phyloP scores from a whole-genome alignment of 2,329 filamentous ascomycete species.

The Ophiocordyceps sinensis region DNA sequence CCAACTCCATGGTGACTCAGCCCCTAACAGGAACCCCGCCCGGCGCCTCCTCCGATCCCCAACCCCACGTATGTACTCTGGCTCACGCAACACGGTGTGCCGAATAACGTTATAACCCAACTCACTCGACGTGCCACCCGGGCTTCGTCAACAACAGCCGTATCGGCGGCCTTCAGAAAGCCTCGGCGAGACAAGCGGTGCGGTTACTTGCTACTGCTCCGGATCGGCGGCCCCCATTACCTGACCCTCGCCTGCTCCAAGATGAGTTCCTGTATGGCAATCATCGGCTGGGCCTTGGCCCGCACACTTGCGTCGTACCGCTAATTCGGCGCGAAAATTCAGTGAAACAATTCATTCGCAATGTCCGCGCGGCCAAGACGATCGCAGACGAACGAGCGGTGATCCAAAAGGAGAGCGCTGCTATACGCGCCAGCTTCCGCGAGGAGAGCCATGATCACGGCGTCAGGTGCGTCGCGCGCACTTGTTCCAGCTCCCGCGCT shows the following conservation, averaged over 20 bases:
- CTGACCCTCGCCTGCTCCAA: neutral
- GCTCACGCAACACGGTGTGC: neutral
- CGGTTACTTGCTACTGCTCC: neutral
- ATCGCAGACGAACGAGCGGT: slow-evolving; percentile 97
- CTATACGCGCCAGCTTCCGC: slow-evolving; percentile 91
- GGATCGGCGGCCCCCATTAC: neutral
- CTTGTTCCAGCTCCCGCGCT: neutral
- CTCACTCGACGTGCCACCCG: neutral
- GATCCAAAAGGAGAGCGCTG: slow-evolving; percentile 96
- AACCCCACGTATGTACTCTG: too few relatives aligned
- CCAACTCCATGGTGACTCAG: too few relatives aligned
- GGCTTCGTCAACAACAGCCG: neutral
- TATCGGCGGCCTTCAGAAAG: neutral
- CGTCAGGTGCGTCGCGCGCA: slow-evolving; percentile 49
- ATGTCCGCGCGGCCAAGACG: slow-evolving; percentile 95
- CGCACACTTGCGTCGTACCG: neutral
- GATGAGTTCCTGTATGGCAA: slow-evolving; percentile 25
- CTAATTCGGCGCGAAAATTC: neutral
- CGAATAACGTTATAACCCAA: neutral
- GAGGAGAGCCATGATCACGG: slow-evolving; percentile 91
- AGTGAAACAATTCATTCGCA: slow-evolving; percentile 99
- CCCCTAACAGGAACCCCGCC: too few relatives aligned
- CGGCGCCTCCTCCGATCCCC: too few relatives aligned
- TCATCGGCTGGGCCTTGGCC: neutral
- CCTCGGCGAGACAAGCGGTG: too few relatives aligned